These are phyloP conservation scores for Fagus crenata DNA, from an alignment of 306 rosid species.

Conservation along the genomic window DNA sequence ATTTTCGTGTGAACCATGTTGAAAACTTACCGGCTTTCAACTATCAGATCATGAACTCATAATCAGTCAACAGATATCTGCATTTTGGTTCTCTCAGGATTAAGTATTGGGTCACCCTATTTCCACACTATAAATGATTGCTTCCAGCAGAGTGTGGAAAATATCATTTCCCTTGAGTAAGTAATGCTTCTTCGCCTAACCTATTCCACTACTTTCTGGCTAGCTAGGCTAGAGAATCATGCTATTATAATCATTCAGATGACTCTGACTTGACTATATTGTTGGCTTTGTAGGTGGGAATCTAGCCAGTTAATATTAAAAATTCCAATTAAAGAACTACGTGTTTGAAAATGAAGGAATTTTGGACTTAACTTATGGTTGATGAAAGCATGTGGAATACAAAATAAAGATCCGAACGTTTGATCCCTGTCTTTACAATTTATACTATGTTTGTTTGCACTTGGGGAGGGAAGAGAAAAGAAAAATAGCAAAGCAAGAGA, in stretches of 20 bases:
- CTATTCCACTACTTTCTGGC: background rate
- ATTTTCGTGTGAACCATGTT: background rate
- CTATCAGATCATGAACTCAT: background rate
- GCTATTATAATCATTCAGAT: background rate
- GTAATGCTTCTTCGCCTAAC: background rate
- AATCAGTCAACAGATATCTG: background rate
- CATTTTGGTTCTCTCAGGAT: background rate
- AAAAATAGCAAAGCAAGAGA: too few species aligned
- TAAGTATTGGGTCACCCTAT: background rate
- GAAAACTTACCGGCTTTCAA: background rate
- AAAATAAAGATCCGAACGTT: constrained; percentile 1
- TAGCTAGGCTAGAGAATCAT: constrained; percentile 17
- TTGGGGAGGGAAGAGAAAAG: too few species aligned
- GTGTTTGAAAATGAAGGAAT: constrained; percentile 5
- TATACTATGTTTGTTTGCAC: too few species aligned
- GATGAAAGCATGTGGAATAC: too few species aligned
- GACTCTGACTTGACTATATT: constrained; percentile 7
- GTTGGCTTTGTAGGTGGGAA: background rate
- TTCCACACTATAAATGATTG: too few species aligned
- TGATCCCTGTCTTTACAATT: too few species aligned
- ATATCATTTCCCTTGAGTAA: too few species aligned
- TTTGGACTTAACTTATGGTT: background rate
- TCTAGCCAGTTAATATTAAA: constrained; percentile 2
- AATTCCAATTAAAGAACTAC: constrained; percentile 25
- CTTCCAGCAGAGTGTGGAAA: too few species aligned